These are phyloP conservation scores for Hygrophoropsis aurantiaca DNA, from an alignment of 768 basidiomycete genomes.

Conservation along the genomic window DNA sequence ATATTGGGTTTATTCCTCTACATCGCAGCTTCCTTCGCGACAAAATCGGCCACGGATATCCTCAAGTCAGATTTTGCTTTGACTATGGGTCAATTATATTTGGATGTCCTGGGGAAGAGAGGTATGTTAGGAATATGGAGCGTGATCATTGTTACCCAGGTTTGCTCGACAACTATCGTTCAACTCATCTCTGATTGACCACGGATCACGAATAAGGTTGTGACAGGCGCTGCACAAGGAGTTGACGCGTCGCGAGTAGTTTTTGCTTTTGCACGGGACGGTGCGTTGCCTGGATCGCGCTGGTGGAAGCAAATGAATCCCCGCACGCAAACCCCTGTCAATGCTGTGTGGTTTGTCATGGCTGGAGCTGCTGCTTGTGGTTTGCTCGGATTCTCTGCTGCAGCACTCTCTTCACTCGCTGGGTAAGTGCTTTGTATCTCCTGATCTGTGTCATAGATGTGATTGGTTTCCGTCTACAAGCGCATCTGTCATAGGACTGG, in stretches of 20 bases:
- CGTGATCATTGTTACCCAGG: constrained; percentile 65
- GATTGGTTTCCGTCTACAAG: constrained; percentile 28
- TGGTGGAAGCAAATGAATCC: constrained; percentile 66
- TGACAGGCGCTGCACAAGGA: constrained; percentile 72
- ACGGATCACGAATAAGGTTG: constrained; percentile 41
- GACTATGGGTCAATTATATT: constrained; percentile 72
- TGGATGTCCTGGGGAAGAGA: constrained; percentile 60
- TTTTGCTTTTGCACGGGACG: constrained; percentile 76
- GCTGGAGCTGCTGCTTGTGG: constrained; percentile 54
- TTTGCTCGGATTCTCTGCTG: constrained; percentile 60
- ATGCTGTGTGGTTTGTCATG: constrained; percentile 78
- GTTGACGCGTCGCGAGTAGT: constrained; percentile 76
- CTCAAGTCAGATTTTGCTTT: constrained; percentile 52
- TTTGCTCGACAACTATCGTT: constrained; percentile 11
- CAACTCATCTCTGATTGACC: neutral
- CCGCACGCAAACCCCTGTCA: constrained; percentile 65
- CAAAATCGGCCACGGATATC: constrained; percentile 50
- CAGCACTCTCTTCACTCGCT: constrained; percentile 65
- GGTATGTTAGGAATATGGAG: constrained; percentile 77
- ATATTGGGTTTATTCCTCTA: constrained; percentile 62
- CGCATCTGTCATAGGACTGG: constrained; percentile 69
- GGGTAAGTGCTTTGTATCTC: too few species aligned
- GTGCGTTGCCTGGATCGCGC: constrained; percentile 69
- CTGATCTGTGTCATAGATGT: neutral
- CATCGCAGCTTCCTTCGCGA: constrained; percentile 67